Conservation (phyloP, 495 filamentous ascomycete species). For the Coniosporium apollinis region DNA sequence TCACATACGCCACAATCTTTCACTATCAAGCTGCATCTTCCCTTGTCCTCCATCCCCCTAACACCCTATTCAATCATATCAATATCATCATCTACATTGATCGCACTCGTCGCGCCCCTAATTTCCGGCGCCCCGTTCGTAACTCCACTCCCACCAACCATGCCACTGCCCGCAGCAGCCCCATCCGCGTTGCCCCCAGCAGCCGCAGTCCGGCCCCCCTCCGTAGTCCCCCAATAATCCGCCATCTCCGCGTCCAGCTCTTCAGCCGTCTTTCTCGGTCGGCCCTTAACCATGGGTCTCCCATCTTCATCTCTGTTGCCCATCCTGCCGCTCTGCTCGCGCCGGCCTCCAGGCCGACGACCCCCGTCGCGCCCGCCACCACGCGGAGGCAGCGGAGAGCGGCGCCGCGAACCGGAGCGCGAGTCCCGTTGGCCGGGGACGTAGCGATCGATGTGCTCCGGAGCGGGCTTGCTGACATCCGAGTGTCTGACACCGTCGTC, state of each 20-base stretch:
- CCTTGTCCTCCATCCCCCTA: no score
- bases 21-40: no score
- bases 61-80: constrained; percentile 13
- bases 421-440: constrained; percentile 42
- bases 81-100: constrained; percentile 9
- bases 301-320: constrained; percentile 15
- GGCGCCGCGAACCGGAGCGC: constrained; percentile 33
- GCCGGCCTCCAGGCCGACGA: constrained; percentile 28
- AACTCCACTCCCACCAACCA: not conserved
- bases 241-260: constrained; percentile 93
- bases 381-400: constrained; percentile 19
- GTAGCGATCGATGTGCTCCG: constrained; percentile 69
- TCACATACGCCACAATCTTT: no score
- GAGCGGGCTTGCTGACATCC: constrained; percentile 50
- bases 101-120: not conserved
- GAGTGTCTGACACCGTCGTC: constrained; percentile 33
- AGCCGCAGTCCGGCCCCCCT: not conserved
- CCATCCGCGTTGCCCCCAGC: constrained; percentile 1
- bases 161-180: constrained; percentile 2
- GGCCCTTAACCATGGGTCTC: constrained; percentile 26
- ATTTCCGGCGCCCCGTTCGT: not conserved
- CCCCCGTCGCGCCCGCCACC: constrained; percentile 28
- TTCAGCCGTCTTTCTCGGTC: constrained; percentile 78
- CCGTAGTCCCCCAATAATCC: constrained; percentile 55
- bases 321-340: constrained; percentile 21